A percentile compares a stretch with the other conserved stretches of the same genome.
Evolutionary conservation across 257 asterid genomes (phyloP).

Genomic region (Przewalskia tangutica): DNA sequence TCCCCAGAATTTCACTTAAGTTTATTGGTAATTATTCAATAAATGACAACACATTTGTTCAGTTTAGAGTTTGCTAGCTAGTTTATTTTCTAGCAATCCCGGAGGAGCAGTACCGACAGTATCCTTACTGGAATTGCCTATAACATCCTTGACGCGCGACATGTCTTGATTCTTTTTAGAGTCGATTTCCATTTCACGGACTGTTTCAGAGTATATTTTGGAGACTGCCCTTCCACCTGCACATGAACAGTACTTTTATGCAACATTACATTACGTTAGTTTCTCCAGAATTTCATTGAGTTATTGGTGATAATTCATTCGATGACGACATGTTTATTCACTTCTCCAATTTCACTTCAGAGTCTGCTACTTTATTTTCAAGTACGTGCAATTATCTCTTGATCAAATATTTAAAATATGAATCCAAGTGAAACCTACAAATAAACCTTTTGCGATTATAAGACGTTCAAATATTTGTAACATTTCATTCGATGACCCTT

Average conservation of each 20-base stretch:
- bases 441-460: too few species aligned
- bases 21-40: neutral
- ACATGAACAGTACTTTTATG: too few species aligned
- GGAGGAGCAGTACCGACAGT: neutral
- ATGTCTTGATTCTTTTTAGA: neutral
- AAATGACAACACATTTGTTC: neutral
- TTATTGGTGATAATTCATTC: neutral
- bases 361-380: neutral
- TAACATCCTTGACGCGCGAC: neutral
- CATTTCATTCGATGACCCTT: too few species aligned
- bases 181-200: constrained; percentile 27
- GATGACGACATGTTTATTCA: neutral
- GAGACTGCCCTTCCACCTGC: constrained; percentile 12
- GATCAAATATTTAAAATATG: neutral
- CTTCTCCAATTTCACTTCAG: neutral
- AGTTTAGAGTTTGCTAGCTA: neutral
- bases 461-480: too few species aligned
- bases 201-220: constrained; percentile 19
- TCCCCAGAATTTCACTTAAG: neutral
- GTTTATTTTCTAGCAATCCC: neutral
- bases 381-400: neutral
- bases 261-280: too few species aligned
- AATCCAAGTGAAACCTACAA: neutral
- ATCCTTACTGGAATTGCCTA: neutral
- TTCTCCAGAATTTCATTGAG: too few species aligned